Evolutionary conservation across 1,284 basidiomycete genomes (phyloP).

Genomic region (Rhodotorula sp.): DNA sequence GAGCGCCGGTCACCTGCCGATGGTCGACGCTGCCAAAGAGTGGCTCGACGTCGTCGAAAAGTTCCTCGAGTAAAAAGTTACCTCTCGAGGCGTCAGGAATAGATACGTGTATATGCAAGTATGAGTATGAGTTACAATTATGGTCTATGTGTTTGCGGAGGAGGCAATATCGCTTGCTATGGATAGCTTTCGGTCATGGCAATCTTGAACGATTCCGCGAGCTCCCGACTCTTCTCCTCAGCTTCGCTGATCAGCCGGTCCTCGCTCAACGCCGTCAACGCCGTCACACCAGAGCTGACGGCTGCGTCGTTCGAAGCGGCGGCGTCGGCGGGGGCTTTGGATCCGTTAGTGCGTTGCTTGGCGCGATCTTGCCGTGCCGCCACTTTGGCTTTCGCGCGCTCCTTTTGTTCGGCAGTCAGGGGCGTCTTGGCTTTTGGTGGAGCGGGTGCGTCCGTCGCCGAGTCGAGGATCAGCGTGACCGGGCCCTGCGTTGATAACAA

Average conservation of each 20-base stretch:
- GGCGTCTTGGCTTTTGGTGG: slow-evolving; percentile 4
- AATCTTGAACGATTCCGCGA: slow-evolving; percentile 32
- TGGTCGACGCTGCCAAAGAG: slow-evolving; percentile 47
- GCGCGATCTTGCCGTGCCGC: slow-evolving; percentile 3
- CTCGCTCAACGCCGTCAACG: slow-evolving; percentile 15
- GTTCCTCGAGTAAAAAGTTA: slow-evolving; percentile 25
- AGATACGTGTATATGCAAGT: neutral
- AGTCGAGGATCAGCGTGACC: slow-evolving; percentile 43
- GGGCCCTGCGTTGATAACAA: slow-evolving; percentile 31
- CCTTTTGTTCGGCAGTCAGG: slow-evolving; percentile 18
- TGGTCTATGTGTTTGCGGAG: neutral
- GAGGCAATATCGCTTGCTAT: neutral
- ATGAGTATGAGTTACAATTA: neutral
- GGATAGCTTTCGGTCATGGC: slow-evolving; percentile 10
- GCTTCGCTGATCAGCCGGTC: slow-evolving; percentile 12
- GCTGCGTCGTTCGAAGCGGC: no score
- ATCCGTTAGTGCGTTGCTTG: no score
- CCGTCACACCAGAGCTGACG: neutral
- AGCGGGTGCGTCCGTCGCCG: slow-evolving; percentile 23
- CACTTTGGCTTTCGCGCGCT: slow-evolving; percentile 22
- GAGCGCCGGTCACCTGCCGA: slow-evolving; percentile 52
- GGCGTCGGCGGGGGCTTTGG: no score
- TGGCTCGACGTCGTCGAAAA: slow-evolving; percentile 39
- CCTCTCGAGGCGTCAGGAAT: no score
- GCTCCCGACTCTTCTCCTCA: slow-evolving; percentile 14